Percentiles rank a stretch among this genome's conserved stretches.
Evolutionary conservation across 2,329 filamentous ascomycete species (phyloP).

Genomic region (Fusarium nematophilum): DNA sequence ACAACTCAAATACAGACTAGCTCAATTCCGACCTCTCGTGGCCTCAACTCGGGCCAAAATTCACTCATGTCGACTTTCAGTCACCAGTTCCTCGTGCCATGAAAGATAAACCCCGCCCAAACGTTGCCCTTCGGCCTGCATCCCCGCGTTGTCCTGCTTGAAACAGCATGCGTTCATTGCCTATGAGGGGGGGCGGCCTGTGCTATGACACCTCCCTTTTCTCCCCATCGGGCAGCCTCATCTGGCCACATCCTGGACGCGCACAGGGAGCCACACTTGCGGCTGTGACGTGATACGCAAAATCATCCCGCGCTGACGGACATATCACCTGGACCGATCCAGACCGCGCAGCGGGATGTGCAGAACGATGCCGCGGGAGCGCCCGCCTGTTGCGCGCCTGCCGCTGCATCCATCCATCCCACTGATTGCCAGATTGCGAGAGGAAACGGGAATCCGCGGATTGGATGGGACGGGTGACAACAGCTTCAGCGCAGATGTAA

Average conservation of each 20-base stretch:
- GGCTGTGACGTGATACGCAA: slow-evolving; percentile 29
- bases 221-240: slow-evolving; percentile 25
- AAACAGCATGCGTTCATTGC: slow-evolving; percentile 3
- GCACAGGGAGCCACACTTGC: slow-evolving; percentile 20
- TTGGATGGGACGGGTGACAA: slow-evolving; percentile 31
- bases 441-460: slow-evolving; percentile 18
- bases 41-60: slow-evolving; percentile 6
- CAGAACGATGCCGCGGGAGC: slow-evolving; percentile 39
- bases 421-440: slow-evolving; percentile 8
- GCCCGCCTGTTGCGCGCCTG: slow-evolving; percentile 43
- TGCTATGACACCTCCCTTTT: slow-evolving; percentile 1
- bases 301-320: slow-evolving; percentile 30
- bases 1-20: slow-evolving; percentile 9
- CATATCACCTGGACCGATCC: slow-evolving; percentile 23
- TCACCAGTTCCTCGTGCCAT: slow-evolving; percentile 30
- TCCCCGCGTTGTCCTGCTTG: slow-evolving; percentile 15
- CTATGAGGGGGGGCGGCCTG: background rate
- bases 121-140: slow-evolving; percentile 14
- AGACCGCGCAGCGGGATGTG: slow-evolving; percentile 33
- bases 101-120: slow-evolving; percentile 28
- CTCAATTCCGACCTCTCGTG: background rate
- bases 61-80: slow-evolving; percentile 17
- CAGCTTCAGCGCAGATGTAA: slow-evolving; percentile 12
- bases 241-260: slow-evolving; percentile 19
- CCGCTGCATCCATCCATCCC: slow-evolving; percentile 38